Conservation (phyloP, 331 rosid species). For the Prunus yedoensis region DNA sequence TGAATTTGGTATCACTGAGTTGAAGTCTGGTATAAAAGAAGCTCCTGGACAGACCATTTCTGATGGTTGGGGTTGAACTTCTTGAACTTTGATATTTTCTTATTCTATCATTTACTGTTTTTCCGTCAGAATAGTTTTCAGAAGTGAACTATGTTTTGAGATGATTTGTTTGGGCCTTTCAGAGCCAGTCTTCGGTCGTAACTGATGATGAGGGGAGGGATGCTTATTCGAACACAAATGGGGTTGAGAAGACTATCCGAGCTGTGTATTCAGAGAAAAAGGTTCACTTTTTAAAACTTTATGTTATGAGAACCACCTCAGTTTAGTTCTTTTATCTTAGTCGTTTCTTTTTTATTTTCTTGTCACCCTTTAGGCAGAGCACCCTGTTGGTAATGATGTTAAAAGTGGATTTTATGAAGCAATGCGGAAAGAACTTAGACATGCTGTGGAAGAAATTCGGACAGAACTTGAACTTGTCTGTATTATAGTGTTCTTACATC, state of each 20-base stretch:
- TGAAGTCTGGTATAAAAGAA: conserved; percentile 5
- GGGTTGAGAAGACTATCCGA: conserved; percentile 48
- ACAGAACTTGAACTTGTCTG: conserved; percentile 64
- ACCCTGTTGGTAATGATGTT: conserved; percentile 33
- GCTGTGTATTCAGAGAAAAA: conserved; percentile 56
- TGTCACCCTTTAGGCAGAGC: conserved; percentile 50
- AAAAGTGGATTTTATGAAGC: conserved; percentile 48
- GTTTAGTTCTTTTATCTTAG: conserved; percentile 14
- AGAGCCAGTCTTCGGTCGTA: conserved; percentile 89
- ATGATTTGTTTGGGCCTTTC: conserved; percentile 35
- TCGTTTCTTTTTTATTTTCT: conserved; percentile 28
- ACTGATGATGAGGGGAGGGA: conserved; percentile 78
- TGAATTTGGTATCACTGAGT: conserved; percentile 6
- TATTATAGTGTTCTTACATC: conserved; percentile 23
- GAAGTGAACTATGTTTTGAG: conserved; percentile 6
- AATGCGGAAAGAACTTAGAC: conserved; percentile 61
- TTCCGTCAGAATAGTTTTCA: conserved; percentile 18
- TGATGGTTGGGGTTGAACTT: neutral
- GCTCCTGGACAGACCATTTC: neutral
- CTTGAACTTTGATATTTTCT: neutral
- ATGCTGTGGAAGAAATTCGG: conserved; percentile 49
- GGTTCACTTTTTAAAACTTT: conserved; percentile 22
- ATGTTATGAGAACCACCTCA: conserved; percentile 19
- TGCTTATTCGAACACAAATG: conserved; percentile 43
- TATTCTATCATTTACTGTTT: conserved; percentile 1